phyloP scores from a whole-genome alignment of 257 asterid genomes.

The Salvia hispanica region DNA sequence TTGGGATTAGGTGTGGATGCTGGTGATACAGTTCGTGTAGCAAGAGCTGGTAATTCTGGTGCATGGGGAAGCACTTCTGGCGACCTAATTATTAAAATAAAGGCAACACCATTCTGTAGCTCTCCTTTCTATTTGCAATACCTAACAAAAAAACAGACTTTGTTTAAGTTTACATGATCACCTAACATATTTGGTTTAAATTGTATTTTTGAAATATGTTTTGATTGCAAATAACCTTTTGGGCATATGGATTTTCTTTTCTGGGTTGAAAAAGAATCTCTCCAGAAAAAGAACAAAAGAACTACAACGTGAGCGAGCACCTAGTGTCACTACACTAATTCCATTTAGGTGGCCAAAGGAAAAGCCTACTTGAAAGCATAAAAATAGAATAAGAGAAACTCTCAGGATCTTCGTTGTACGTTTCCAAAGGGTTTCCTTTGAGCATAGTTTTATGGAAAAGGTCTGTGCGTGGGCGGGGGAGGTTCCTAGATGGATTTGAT shows the following conservation, averaged over 20 bases:
- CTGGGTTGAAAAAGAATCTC: neutral
- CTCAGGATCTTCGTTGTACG: constrained; percentile 9
- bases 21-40: constrained; percentile 80
- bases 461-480: too few relatives aligned
- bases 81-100: constrained; percentile 64
- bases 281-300: neutral
- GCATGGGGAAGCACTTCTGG: constrained; percentile 69
- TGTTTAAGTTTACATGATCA: constrained; percentile 23
- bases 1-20: constrained; percentile 73
- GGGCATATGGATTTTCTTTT: neutral
- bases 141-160: constrained; percentile 1
- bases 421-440: neutral
- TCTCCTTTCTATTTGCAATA: constrained; percentile 17
- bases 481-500: neutral
- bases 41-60: constrained; percentile 83
- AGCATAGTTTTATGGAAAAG: constrained; percentile 4
- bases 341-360: neutral
- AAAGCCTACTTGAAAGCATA: neutral
- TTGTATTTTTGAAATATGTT: constrained; percentile 7
- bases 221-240: constrained; percentile 12
- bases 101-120: constrained; percentile 47
- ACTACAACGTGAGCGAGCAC: constrained; percentile 2
- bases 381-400: neutral
- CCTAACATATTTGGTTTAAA: neutral
- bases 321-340: neutral